phyloP scores from a whole-genome alignment of 495 filamentous ascomycete genomes.

The Aspergillus affinis region DNA sequence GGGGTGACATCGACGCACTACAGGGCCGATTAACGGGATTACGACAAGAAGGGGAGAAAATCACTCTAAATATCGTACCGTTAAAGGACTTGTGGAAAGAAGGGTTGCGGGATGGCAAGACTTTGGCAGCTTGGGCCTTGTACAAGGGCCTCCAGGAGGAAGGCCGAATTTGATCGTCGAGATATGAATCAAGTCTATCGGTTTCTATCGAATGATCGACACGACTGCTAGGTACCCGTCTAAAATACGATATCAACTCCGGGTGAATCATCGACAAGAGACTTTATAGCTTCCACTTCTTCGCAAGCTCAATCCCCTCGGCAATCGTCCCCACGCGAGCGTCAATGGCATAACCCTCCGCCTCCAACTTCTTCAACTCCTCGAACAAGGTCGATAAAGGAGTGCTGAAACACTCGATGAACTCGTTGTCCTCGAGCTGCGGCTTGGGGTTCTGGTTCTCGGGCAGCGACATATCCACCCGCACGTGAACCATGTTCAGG shows the following conservation, averaged over 20 bases:
- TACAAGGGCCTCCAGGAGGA: constrained; percentile 70
- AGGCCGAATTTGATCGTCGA: constrained; percentile 50
- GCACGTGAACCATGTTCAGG: constrained; percentile 77
- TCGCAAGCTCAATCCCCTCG: constrained; percentile 81
- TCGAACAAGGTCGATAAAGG: constrained; percentile 64
- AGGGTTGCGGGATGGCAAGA: constrained; percentile 75
- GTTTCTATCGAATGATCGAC: background rate
- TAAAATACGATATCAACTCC: no score
- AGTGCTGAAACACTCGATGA: constrained; percentile 81
- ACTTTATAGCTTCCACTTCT: constrained; percentile 50
- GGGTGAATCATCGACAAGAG: background rate
- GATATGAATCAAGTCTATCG: background rate
- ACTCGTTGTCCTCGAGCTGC: constrained; percentile 82
- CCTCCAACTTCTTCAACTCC: constrained; percentile 67
- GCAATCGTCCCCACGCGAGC: constrained; percentile 81
- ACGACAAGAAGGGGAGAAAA: constrained; percentile 78
- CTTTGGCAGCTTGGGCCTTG: constrained; percentile 71
- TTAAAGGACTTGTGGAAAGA: constrained; percentile 76
- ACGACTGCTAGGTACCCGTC: background rate
- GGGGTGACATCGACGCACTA: constrained; percentile 63
- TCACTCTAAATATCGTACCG: constrained; percentile 70
- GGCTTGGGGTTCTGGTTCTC: constrained; percentile 71
- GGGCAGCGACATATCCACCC: constrained; percentile 68
- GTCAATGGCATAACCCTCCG: constrained; percentile 79
- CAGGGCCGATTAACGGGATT: constrained; percentile 76